phyloP scores from a whole-genome alignment of 75 land plant genomes.

The Pseudotsuga menziesii region DNA sequence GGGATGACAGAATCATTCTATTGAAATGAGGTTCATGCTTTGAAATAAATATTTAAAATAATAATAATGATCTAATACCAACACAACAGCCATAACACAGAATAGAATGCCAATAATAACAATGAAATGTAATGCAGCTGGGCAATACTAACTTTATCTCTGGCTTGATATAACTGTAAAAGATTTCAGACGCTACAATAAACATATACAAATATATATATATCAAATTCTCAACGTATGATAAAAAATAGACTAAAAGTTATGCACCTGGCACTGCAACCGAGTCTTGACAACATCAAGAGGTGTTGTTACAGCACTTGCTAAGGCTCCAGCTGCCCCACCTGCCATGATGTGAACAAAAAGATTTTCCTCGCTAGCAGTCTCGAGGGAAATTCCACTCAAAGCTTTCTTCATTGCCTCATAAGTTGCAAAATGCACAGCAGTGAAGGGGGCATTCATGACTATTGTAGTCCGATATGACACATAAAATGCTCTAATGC shows the following conservation, averaged over 20 bases:
- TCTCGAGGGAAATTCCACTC: slow-evolving; percentile 36
- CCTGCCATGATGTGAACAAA: slow-evolving; percentile 81
- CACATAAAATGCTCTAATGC: slow-evolving; percentile 29
- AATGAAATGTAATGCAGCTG: not conserved
- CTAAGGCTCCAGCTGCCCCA: slow-evolving; percentile 77
- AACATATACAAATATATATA: not conserved
- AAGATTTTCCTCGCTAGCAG: slow-evolving; percentile 47
- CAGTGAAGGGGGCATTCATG: slow-evolving; percentile 47
- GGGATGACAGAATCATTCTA: not conserved
- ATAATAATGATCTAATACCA: not conserved
- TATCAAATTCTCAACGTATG: no score
- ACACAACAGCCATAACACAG: not conserved
- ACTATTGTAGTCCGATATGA: slow-evolving; percentile 35
- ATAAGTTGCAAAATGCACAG: slow-evolving; percentile 40
- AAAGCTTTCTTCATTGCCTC: slow-evolving; percentile 39
- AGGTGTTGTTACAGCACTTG: slow-evolving; percentile 78
- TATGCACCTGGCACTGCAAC: slow-evolving; percentile 78
- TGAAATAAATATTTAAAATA: not conserved
- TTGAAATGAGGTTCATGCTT: no score
- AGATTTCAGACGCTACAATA: not conserved
- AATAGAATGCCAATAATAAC: not conserved
- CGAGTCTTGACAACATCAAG: slow-evolving; percentile 87
- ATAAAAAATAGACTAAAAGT: not conserved
- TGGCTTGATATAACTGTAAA: no score
- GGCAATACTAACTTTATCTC: not conserved